Evolutionary conservation across 2,329 filamentous ascomycete species (phyloP), one percentile per base, ranked within the genome.

Genomic region (Penicillium janthinellum): DNA sequence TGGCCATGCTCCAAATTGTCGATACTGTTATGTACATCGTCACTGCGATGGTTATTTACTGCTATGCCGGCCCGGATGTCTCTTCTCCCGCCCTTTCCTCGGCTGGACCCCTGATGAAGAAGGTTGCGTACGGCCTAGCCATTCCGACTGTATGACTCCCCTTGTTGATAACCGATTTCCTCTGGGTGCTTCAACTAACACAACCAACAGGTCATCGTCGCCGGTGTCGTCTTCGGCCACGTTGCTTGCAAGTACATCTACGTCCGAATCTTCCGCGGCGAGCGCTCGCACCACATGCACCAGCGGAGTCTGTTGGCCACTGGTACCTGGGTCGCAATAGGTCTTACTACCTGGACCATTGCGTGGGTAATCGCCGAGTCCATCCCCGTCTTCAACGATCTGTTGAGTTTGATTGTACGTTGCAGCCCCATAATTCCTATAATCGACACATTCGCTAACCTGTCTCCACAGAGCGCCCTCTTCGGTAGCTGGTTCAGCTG

Each of bases 291-390:
- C 67, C 81, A 83, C 69, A 75, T 84, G 71, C 75, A 77, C 54
- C 77, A 80, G 59, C 76, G 77, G 53, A 85, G 78, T 41, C 73
- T 76, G 53, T 60, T 79, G 0, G 82, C 83, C 15, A 83, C 81
- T 59, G 70, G 79, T 1, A 80, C 80, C 14, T 90, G 88, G 88
- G 67, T 84, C 15, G 79, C 64, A 3, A 83, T 90, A 22, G 81
- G 83, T 2, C 68, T 81, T 0, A 72, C 68, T 12, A 73, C 84
- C 14, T 90, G 87, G 84, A 68, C 83, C 5, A 61, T 88, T 20
- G 84, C 86, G 1, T 88, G 85, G 79, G 69, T 90, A 57, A 86
- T 91, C 58, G 87, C 88, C 6, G 85, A 88, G 73, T 84, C 85
- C 0, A 86, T 91, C 4, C 88, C 88, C 0, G 83, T 85, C 54